Conservation (phyloP, 2,329 filamentous ascomycete species). For the Curvularia spicifera region DNA sequence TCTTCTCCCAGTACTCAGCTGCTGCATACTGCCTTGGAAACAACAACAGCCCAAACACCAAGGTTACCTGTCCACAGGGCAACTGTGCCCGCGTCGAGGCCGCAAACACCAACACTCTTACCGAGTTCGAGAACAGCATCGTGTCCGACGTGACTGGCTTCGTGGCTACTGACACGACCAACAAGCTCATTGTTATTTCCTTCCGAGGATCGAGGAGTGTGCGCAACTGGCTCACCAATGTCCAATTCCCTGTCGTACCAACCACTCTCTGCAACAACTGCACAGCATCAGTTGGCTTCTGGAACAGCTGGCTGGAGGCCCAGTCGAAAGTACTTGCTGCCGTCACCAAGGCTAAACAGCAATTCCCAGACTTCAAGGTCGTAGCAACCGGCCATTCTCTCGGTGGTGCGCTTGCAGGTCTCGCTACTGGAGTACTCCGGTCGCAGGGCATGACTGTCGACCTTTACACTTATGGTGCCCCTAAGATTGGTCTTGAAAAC, state of each 20-base stretch:
- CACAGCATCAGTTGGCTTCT: conserved; percentile 65
- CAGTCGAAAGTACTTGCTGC: conserved; percentile 51
- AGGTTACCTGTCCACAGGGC: conserved; percentile 53
- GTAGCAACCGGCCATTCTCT: conserved; percentile 72
- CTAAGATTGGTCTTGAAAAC: conserved; percentile 66
- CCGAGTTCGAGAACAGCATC: conserved; percentile 56
- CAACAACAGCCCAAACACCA: conserved; percentile 53
- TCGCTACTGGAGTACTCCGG: conserved; percentile 65
- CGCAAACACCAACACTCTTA: conserved; percentile 54
- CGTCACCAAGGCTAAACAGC: conserved; percentile 53
- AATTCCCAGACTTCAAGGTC: conserved; percentile 61
- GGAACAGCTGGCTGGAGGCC: conserved; percentile 64
- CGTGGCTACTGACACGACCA: conserved; percentile 55
- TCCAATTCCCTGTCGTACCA: conserved; percentile 53
- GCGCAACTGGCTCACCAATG: conserved; percentile 67
- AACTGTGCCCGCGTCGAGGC: conserved; percentile 59
- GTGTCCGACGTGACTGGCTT: conserved; percentile 56
- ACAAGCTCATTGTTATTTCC: conserved; percentile 63
- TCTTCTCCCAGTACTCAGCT: conserved; percentile 61
- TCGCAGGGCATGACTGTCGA: conserved; percentile 57
- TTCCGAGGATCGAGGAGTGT: conserved; percentile 66
- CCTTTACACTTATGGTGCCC: conserved; percentile 71
- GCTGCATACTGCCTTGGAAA: conserved; percentile 61
- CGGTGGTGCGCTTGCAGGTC: conserved; percentile 67
- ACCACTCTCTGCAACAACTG: conserved; percentile 57